phyloP scores from a whole-genome alignment of 176 grass and related monocot species.

The Oryza australiensis region DNA sequence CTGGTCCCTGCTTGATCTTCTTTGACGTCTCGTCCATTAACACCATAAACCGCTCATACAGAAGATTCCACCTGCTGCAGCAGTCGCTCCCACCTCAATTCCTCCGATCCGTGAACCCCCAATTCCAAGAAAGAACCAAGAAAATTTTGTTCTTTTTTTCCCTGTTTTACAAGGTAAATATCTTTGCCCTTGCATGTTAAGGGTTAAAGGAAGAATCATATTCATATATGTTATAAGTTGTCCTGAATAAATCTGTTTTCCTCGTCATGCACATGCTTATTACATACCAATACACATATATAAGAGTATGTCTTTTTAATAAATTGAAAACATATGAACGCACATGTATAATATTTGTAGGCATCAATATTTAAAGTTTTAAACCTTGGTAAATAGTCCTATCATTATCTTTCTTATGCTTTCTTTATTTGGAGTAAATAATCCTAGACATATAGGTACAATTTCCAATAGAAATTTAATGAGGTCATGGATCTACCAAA shows the following conservation, averaged over 20 bases:
- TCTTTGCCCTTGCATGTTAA: neutral
- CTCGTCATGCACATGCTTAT: too few species aligned
- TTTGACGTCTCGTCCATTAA: slow-evolving; percentile 24
- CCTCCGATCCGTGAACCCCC: slow-evolving; percentile 8
- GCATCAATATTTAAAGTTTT: too few species aligned
- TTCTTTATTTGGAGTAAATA: neutral
- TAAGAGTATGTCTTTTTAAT: too few species aligned
- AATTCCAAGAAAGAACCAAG: neutral
- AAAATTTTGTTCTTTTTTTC: neutral
- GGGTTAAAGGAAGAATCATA: too few species aligned
- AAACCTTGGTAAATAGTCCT: too few species aligned
- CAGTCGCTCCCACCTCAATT: neutral
- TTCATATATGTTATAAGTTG: too few species aligned
- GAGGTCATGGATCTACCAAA: neutral
- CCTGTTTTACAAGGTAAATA: neutral
- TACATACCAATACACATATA: neutral
- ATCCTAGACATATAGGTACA: too few species aligned
- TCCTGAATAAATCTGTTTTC: too few species aligned
- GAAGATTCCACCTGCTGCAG: slow-evolving; percentile 16
- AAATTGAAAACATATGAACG: too few species aligned
- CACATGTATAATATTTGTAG: too few species aligned
- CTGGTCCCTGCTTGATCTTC: neutral
- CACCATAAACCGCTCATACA: slow-evolving; percentile 3
- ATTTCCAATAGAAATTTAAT: neutral
- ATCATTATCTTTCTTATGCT: too few species aligned